Evolutionary conservation across 2,329 filamentous ascomycete genomes (phyloP).

Genomic region (Nemania diffusa): DNA sequence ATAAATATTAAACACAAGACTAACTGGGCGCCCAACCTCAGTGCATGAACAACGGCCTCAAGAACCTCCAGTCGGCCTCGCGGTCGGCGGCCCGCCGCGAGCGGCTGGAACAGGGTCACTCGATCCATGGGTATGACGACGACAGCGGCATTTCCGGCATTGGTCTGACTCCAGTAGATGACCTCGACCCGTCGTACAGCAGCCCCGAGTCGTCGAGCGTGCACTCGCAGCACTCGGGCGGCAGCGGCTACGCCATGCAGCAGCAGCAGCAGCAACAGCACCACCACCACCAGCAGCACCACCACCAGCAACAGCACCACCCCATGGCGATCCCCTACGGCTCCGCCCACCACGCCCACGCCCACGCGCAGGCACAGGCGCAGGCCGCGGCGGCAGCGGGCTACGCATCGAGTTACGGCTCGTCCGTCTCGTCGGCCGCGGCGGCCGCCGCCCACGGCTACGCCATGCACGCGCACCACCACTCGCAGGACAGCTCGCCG

Average conservation of each 20-base stretch:
- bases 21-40: constrained; percentile 49
- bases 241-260: constrained; percentile 43
- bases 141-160: constrained; percentile 76
- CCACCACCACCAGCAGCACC: too few relatives aligned
- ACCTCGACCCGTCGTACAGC: constrained; percentile 67
- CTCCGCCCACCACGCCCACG: constrained; percentile 11
- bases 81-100: constrained; percentile 74
- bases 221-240: constrained; percentile 49
- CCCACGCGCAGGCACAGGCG: neutral
- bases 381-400: constrained; percentile 36
- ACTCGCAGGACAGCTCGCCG: constrained; percentile 56
- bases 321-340: constrained; percentile 32
- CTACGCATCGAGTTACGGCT: constrained; percentile 59
- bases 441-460: constrained; percentile 36
- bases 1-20: neutral
- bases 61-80: constrained; percentile 78
- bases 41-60: constrained; percentile 87
- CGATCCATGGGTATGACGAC: constrained; percentile 67
- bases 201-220: constrained; percentile 62
- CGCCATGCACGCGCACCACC: constrained; percentile 45
- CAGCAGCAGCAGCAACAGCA: neutral
- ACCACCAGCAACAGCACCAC: neutral
- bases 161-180: constrained; percentile 68
- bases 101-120: constrained; percentile 62
- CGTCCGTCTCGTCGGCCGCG: constrained; percentile 60